Base-by-base conservation (phyloP, 805 yeast genomes). In the Jamesozyma rosinii region DNA sequence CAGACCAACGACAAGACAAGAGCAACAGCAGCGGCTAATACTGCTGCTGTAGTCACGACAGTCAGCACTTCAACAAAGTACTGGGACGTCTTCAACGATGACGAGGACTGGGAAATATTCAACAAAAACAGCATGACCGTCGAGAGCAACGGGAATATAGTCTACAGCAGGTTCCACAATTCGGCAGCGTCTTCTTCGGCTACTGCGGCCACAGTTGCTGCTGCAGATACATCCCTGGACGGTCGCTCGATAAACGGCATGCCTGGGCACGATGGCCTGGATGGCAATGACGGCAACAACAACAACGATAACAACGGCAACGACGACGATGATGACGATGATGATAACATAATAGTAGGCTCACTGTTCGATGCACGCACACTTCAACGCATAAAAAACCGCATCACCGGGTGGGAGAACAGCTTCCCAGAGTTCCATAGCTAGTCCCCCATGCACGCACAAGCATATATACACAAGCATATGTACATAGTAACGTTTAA, bases 1-100 rank as follows among this genome's bases (percentile, higher is more conserved):
- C 11, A 6, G 36, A 39, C 34, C 24, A 32, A 35, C 5, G 35
- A 43, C 39, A 5, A 30, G 17, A 37, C 14, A 31, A 5, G 14
- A 13, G 5, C 18, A 31, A 31, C 9, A 15, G 13, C 9, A 11
- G 35, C 24, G 10, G 4, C 9, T 11, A 5, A 19, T 15, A 20
- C 27, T 27, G 30, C n/a, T 20, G 40, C 35, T 31, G 29, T 20
- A 14, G 15, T 14, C 6, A 34, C 17, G 13, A n/a, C 33, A 4
- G 33, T 14, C 10, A 17, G 17, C 31, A 35, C 32, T 19, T 29
- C 40, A 13, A 49, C 50, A 37, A 52, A 49, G 15, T 60, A 52
- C 38, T 60, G 65, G 65, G 63, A 58, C 35, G 51, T 48, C 33
- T 60, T 58, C 35, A 57, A 58, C 38, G 63, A 57, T 31, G 63